phyloP scores from a whole-genome alignment of 805 yeast species.

The Metschnikowia aberdeeniae region DNA sequence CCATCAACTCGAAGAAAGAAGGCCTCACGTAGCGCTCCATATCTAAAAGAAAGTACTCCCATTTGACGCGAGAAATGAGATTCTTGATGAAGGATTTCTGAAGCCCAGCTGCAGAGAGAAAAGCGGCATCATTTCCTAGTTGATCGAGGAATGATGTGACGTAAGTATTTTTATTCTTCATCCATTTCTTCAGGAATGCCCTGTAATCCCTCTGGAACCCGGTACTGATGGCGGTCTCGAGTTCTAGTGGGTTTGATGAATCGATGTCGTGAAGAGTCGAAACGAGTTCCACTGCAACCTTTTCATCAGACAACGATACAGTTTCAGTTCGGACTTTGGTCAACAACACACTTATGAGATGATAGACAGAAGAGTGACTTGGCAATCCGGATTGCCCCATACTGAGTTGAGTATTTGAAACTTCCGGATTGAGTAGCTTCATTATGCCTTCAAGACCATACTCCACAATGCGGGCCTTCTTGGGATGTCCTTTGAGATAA shows the following conservation, averaged over 20 bases:
- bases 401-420: neutral
- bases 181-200: conserved; percentile 17
- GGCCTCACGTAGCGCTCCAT: conserved; percentile 19
- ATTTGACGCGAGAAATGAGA: conserved; percentile 22
- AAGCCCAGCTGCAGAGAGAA: conserved; percentile 12
- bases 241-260: conserved; percentile 11
- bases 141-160: conserved; percentile 8
- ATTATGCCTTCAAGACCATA: conserved; percentile 19
- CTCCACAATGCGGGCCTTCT: conserved; percentile 23
- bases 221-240: conserved; percentile 10
- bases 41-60: conserved; percentile 29
- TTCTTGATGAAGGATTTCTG: conserved; percentile 16
- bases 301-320: neutral
- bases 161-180: conserved; percentile 9
- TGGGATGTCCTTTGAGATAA: conserved; percentile 32
- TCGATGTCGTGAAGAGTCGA: conserved; percentile 13
- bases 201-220: conserved; percentile 17
- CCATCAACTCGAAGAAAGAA: conserved; percentile 20
- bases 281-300: conserved; percentile 1
- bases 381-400: no score
- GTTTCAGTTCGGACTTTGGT: neutral
- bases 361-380: neutral
- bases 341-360: conserved; percentile 1
- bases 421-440: neutral
- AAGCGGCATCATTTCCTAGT: conserved; percentile 10